phyloP scores from a whole-genome alignment of 2,329 filamentous ascomycete genomes.

The Colletotrichum plurivorum region DNA sequence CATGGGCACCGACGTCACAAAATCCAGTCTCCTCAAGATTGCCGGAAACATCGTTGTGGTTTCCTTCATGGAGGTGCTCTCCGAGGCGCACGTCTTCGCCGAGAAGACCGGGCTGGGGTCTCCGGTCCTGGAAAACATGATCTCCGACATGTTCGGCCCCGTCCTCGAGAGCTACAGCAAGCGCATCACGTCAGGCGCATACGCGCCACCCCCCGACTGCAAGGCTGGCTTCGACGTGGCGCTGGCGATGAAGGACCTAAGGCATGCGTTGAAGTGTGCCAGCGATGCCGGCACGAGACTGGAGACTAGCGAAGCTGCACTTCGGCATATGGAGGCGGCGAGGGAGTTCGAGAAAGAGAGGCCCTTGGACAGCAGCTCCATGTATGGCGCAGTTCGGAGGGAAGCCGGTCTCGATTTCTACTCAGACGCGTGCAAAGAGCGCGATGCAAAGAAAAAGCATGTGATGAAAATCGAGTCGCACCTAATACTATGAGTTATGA shows the following conservation, averaged over 20 bases:
- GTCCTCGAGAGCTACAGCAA: constrained; percentile 46
- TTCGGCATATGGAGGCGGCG: constrained; percentile 17
- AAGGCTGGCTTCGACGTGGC: constrained; percentile 27
- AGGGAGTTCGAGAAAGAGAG: constrained; percentile 5
- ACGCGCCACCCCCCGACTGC: constrained; percentile 44
- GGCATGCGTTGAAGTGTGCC: constrained; percentile 22
- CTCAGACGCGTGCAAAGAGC: constrained; percentile 20
- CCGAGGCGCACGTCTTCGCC: constrained; percentile 49
- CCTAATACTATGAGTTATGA: not conserved
- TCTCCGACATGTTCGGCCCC: constrained; percentile 47
- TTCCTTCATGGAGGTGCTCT: constrained; percentile 45
- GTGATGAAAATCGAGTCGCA: too few relatives aligned
- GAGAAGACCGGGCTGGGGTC: constrained; percentile 47
- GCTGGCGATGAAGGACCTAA: constrained; percentile 28
- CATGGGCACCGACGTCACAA: constrained; percentile 57
- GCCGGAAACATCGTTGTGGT: constrained; percentile 54
- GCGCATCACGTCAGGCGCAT: constrained; percentile 45
- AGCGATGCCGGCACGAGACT: constrained; percentile 12
- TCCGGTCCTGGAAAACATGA: constrained; percentile 45
- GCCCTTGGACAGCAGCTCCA: constrained; percentile 16
- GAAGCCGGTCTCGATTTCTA: constrained; percentile 24
- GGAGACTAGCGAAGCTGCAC: constrained; percentile 19
- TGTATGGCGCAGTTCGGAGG: constrained; percentile 19
- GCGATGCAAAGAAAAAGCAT: constrained; percentile 11
- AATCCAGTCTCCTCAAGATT: constrained; percentile 58